Conservation (phyloP, 2,329 filamentous ascomycete species). For the Pyrenophora graminea region DNA sequence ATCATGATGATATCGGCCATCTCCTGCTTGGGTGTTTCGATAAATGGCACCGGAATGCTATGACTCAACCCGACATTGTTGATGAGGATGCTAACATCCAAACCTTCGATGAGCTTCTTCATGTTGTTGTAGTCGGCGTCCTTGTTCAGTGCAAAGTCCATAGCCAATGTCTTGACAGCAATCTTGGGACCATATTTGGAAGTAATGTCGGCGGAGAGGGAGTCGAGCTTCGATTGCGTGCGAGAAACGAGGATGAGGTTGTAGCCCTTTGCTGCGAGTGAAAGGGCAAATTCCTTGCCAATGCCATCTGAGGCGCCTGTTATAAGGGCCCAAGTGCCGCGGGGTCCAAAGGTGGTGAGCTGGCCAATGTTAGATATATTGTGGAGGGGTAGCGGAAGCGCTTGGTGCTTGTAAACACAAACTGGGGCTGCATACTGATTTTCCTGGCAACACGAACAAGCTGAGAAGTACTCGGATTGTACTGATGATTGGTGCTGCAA, state of each 20-base stretch:
- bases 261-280: slow-evolving; percentile 89
- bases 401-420: neutral
- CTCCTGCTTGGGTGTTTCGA: slow-evolving; percentile 76
- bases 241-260: slow-evolving; percentile 94
- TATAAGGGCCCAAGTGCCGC: slow-evolving; percentile 90
- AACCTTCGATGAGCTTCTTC: slow-evolving; percentile 66
- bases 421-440: slow-evolving; percentile 44
- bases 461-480: slow-evolving; percentile 54
- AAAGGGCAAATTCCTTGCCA: slow-evolving; percentile 91
- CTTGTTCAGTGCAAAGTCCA: slow-evolving; percentile 86
- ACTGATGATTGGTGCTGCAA: slow-evolving; percentile 48
- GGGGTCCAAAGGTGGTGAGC: slow-evolving; percentile 88
- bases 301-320: slow-evolving; percentile 96
- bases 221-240: slow-evolving; percentile 86
- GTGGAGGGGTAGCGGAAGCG: slow-evolving; percentile 4
- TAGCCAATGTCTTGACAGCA: slow-evolving; percentile 77
- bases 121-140: slow-evolving; percentile 80
- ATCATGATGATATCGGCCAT: slow-evolving; percentile 90
- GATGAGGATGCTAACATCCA: slow-evolving; percentile 85
- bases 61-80: slow-evolving; percentile 98
- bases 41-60: slow-evolving; percentile 87
- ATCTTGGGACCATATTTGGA: slow-evolving; percentile 66
- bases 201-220: slow-evolving; percentile 75
- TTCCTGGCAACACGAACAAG: slow-evolving; percentile 55
- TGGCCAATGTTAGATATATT: slow-evolving; percentile 14